Conservation (phyloP, 1,284 basidiomycete genomes). For the Serendipita sp. region DNA sequence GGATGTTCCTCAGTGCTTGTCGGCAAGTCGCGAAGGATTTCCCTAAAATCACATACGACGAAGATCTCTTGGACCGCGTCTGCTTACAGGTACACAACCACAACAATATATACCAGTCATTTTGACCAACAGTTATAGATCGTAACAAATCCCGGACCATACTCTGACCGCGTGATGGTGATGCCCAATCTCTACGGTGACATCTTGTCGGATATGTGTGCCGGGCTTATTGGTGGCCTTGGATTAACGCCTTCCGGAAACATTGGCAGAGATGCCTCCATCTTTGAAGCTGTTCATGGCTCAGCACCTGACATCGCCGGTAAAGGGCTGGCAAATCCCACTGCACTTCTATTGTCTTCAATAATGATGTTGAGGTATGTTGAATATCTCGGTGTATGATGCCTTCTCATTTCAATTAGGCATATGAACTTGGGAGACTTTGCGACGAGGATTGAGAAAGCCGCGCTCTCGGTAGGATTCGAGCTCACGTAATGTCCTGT, state of each 20-base stretch:
- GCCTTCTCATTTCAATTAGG: constrained; percentile 30
- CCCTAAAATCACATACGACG: constrained; percentile 88
- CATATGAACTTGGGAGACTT: constrained; percentile 87
- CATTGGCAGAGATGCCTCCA: constrained; percentile 96
- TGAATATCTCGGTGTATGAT: constrained; percentile 13
- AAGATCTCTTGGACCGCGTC: constrained; percentile 93
- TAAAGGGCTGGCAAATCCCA: constrained; percentile 95
- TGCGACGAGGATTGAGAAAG: constrained; percentile 86
- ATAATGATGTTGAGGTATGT: constrained; percentile 90
- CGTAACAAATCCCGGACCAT: constrained; percentile 87
- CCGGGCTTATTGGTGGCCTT: constrained; percentile 94
- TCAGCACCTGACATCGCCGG: constrained; percentile 84
- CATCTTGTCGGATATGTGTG: constrained; percentile 98
- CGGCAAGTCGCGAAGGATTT: constrained; percentile 93
- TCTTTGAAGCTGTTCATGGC: constrained; percentile 99
- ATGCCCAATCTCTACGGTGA: constrained; percentile 99
- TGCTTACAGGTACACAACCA: constrained; percentile 63
- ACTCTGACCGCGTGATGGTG: constrained; percentile 96
- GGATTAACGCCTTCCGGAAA: constrained; percentile 97
- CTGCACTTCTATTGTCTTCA: constrained; percentile 85
- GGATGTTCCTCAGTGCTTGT: constrained; percentile 98
- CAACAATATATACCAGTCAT: constrained; percentile 7
- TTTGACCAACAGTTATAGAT: constrained; percentile 32
- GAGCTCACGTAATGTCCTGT: constrained; percentile 9
- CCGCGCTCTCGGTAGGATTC: constrained; percentile 60